Evolutionary conservation across 176 grass and related monocot species (phyloP).

Genomic region (Tillandsia fasciculata): DNA sequence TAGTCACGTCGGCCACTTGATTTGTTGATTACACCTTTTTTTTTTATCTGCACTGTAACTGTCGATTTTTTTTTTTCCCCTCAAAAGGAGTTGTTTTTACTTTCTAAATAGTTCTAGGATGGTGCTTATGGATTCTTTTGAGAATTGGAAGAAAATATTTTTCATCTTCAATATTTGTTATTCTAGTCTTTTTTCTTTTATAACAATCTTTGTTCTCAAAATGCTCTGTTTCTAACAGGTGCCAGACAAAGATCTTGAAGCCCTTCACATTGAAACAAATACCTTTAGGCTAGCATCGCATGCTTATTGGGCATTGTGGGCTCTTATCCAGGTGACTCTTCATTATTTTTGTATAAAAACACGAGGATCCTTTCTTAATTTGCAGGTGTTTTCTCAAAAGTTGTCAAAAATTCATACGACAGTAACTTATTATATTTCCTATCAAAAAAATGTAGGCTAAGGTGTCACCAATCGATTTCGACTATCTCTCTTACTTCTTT

Average conservation of each 20-base stretch:
- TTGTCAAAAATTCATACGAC: background rate
- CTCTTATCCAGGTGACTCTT: constrained; percentile 65
- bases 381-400: background rate
- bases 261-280: constrained; percentile 80
- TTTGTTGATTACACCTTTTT: background rate
- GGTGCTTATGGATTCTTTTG: background rate
- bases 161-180: background rate
- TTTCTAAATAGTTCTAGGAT: too few species aligned
- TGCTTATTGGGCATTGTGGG: constrained; percentile 90
- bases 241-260: constrained; percentile 46
- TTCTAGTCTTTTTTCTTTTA: background rate
- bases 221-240: constrained; percentile 25
- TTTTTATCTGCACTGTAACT: background rate
- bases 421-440: background rate
- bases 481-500: constrained; percentile 85
- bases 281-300: constrained; percentile 83
- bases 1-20: background rate
- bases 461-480: constrained; percentile 86
- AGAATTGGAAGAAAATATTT: background rate
- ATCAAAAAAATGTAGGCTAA: constrained; percentile 45
- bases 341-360: background rate
- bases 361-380: background rate
- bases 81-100: too few species aligned
- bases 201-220: background rate
- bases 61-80: background rate